Base-by-base conservation (phyloP, 2,329 filamentous ascomycete genomes). In the Cercospora sp. region DNA sequence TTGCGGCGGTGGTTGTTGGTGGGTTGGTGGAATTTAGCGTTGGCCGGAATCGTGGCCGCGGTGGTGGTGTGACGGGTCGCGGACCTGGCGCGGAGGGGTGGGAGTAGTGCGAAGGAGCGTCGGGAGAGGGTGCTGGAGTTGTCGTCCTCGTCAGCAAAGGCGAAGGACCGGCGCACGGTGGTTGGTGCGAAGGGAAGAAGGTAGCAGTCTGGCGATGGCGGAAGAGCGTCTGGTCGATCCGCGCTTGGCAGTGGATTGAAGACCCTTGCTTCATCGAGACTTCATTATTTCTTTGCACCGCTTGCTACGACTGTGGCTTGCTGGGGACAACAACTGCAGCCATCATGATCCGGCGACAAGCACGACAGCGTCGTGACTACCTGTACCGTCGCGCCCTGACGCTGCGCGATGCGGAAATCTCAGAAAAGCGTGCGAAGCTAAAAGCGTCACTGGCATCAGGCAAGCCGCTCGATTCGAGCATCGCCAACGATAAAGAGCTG, bases 351-450 rank as follows among this genome's bases (percentile, higher is more conserved):
- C 87, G 90, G 75, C 87, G 90, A 84, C 90, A 93, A 85, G 89
- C 90, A 70, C 88, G 91, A 73, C 89, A 94, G 80, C 86, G 92
- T 75, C 86, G 91, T 74, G 92, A 96, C 78, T 96, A 98, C 80
- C 89, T 99, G 75, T 96, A 97, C 80, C 89, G 94, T 69, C 90
- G 92, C 76, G 94, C 95, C 42, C 86, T 97, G 67, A 90, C 93
- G 23, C 87, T 97, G 53, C 90, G 91, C 73, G 93, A 97, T 82
- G 94, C 94, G 69, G 94, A 97, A 77, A 96, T 96, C 72, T 91
- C 91, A 66, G 92, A 96, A 79, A 97, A 97, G 80, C 86, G 94
- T 75, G 91, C 94, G 45, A 92, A 96, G 78, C 83, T 99, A 64
- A 91, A 94, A 78, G 89, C 90, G 36, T 93, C 94, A 9, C 85